phyloP scores from a whole-genome alignment of 1,139 yeast species.

The Suhomyces chickasaworum region DNA sequence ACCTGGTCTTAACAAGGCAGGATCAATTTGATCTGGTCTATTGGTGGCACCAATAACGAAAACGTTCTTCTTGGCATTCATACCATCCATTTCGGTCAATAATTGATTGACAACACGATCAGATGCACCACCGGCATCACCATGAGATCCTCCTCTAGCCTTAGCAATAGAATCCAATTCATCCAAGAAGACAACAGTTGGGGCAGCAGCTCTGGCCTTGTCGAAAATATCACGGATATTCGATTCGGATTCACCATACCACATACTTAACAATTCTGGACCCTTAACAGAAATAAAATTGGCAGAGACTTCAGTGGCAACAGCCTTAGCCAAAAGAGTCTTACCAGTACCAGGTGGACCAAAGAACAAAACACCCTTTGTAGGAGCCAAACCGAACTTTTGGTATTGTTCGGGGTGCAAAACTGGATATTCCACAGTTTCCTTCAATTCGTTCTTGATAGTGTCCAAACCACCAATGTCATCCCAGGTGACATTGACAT shows the following conservation, averaged over 20 bases:
- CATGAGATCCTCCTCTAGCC: constrained; percentile 89
- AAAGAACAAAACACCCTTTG: constrained; percentile 96
- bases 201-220: constrained; percentile 98
- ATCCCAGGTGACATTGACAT: constrained; percentile 98
- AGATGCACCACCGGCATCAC: constrained; percentile 98
- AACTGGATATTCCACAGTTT: constrained; percentile 98
- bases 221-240: constrained; percentile 96
- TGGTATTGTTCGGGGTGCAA: constrained; percentile 98
- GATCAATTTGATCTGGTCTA: constrained; percentile 98
- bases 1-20: constrained; percentile 98
- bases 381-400: constrained; percentile 95
- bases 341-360: constrained; percentile 99
- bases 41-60: constrained; percentile 99
- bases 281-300: constrained; percentile 97
- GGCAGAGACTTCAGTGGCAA: constrained; percentile 96
- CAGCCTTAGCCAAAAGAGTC: constrained; percentile 95
- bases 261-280: constrained; percentile 96
- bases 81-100: constrained; percentile 99
- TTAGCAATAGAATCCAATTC: constrained; percentile 97
- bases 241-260: constrained; percentile 99
- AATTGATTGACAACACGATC: constrained; percentile 98
- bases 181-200: constrained; percentile 95
- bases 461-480: constrained; percentile 95
- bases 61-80: constrained; percentile 98
- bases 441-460: constrained; percentile 94